Percentiles rank a stretch among this genome's conserved stretches.
Conservation (phyloP, 2,329 filamentous ascomycete species). For the Penicillium janthinellum region DNA sequence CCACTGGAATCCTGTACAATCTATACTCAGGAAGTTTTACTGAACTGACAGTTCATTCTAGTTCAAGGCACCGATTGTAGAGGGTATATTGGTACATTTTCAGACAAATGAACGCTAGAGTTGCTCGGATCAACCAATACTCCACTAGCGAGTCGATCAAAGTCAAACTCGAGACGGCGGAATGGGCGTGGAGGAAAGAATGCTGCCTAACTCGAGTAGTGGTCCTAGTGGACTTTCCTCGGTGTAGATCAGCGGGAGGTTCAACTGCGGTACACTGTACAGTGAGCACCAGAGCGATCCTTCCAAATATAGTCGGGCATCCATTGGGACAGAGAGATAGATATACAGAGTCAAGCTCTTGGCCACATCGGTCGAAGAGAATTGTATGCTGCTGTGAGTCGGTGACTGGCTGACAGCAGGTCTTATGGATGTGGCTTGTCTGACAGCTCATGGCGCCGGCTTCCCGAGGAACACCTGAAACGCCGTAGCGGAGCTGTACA, state of each 20-base stretch:
- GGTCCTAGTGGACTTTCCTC: no score
- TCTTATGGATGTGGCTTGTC: neutral
- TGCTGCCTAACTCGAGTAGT: neutral
- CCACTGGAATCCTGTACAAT: no score
- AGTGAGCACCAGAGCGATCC: no score
- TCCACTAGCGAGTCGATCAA: neutral
- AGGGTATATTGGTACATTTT: constrained; percentile 5
- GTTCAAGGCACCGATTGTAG: no score
- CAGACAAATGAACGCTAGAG: neutral
- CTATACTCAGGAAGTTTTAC: no score
- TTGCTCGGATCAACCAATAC: neutral
- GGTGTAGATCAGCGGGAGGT: neutral
- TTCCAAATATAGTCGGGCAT: neutral
- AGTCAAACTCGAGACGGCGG: neutral
- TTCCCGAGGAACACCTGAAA: neutral
- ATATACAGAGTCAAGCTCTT: neutral
- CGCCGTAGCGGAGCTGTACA: neutral
- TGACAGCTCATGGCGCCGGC: constrained; percentile 1
- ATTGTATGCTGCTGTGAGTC: no score
- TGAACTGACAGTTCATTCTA: no score
- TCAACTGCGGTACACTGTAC: neutral
- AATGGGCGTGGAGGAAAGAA: neutral
- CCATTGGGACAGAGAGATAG: neutral
- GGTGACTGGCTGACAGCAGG: no score
- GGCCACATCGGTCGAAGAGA: neutral